These are phyloP conservation scores for Hordeum pubiflorum DNA, from an alignment of 202 grass and related monocot species.

Conservation along the genomic window DNA sequence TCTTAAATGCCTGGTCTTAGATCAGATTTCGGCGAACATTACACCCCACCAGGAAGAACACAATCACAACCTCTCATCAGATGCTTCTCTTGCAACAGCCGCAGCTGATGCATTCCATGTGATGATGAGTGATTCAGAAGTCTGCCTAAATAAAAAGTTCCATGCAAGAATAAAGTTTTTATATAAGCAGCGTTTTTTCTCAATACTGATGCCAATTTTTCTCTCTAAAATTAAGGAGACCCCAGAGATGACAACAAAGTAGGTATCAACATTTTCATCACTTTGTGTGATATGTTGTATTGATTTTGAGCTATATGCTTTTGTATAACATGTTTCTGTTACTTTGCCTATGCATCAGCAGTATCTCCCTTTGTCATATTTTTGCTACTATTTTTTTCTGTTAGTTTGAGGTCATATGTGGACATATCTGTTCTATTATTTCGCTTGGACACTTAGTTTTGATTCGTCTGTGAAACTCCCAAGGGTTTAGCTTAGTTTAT, in stretches of 20 bases:
- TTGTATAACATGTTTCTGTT: slow-evolving; percentile 3
- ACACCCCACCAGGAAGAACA: slow-evolving; percentile 18
- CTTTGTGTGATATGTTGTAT: slow-evolving; percentile 6
- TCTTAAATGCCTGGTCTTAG: slow-evolving; percentile 58
- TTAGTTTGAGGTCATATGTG: background rate
- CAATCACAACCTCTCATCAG: slow-evolving; percentile 5
- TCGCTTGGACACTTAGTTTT: background rate
- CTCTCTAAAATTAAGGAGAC: slow-evolving; percentile 74
- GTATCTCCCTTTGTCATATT: background rate
- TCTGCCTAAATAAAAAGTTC: slow-evolving; percentile 84
- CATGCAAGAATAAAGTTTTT: slow-evolving; percentile 85
- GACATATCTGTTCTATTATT: background rate
- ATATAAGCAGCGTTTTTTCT: slow-evolving; percentile 98
- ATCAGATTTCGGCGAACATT: slow-evolving; percentile 15
- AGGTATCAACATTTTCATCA: slow-evolving; percentile 15
- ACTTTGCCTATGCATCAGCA: slow-evolving; percentile 12
- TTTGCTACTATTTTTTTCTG: background rate
- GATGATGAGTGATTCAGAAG: slow-evolving; percentile 87
- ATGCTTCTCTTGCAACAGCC: slow-evolving; percentile 44
- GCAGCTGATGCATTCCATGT: slow-evolving; percentile 77
- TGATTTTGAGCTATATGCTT: background rate
- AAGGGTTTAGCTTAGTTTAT: background rate
- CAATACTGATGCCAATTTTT: slow-evolving; percentile 65
- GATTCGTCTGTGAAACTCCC: background rate
- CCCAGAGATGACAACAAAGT: slow-evolving; percentile 36